These are phyloP conservation scores for Didymellaceae sp. DNA, from an alignment of 2,329 filamentous ascomycete genomes.

Conservation along the genomic window DNA sequence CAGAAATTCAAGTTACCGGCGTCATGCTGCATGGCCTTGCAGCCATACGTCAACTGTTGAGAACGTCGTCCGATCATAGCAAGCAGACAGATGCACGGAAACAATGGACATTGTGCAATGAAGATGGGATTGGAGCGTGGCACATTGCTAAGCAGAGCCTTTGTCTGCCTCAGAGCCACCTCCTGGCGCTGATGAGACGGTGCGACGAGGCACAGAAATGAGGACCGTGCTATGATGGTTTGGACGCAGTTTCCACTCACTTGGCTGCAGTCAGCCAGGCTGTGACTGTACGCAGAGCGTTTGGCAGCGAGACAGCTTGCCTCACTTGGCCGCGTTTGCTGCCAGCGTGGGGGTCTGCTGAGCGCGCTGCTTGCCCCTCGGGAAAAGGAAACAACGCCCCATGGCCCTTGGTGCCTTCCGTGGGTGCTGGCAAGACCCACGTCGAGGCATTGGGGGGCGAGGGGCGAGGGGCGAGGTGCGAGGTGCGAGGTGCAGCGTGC, in stretches of 20 bases:
- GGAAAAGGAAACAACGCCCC: constrained; percentile 3
- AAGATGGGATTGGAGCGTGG: background rate
- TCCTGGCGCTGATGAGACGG: constrained; percentile 13
- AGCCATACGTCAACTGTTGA: constrained; percentile 13
- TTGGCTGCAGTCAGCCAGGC: constrained; percentile 1
- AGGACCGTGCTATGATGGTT: constrained; percentile 5
- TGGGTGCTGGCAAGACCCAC: constrained; percentile 19
- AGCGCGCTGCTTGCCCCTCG: background rate
- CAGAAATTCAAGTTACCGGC: background rate
- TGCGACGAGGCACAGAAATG: constrained; percentile 14
- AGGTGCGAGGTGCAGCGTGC: constrained; percentile 12
- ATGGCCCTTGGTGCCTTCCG: constrained; percentile 1
- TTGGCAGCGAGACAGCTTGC: constrained; percentile 18
- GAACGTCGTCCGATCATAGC: constrained; percentile 7
- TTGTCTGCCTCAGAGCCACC: constrained; percentile 15
- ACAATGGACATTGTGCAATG: background rate
- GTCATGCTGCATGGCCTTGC: constrained; percentile 15
- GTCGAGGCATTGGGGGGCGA: constrained; percentile 22
- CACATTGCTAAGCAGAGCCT: constrained; percentile 1
- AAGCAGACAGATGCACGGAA: constrained; percentile 1
- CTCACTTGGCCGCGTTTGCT: constrained; percentile 22
- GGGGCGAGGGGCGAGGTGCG: constrained; percentile 10
- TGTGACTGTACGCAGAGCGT: constrained; percentile 8
- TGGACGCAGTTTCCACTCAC: constrained; percentile 4
- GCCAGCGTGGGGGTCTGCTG: constrained; percentile 6